phyloP scores from a whole-genome alignment of 116 monocot species.

The Phalaenopsis hybrid region DNA sequence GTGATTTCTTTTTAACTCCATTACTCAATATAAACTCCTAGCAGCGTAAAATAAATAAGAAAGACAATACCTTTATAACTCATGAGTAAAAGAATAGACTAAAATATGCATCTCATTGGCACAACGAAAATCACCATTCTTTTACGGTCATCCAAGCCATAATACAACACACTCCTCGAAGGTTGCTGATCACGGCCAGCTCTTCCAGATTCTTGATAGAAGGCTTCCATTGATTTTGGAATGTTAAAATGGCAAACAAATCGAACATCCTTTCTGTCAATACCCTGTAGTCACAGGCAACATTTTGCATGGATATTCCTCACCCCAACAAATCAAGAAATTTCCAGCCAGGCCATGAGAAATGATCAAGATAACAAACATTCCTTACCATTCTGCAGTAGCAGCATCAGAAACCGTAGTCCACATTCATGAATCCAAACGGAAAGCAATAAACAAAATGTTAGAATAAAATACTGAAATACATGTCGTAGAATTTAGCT shows the following conservation, averaged over 20 bases:
- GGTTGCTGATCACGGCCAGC: constrained; percentile 86
- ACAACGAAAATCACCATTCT: constrained; percentile 50
- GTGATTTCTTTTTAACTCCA: constrained; percentile 41
- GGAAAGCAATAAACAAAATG: not conserved
- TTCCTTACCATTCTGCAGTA: constrained; percentile 44
- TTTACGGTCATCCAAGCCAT: constrained; percentile 76
- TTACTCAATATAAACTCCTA: constrained; percentile 89
- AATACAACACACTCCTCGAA: constrained; percentile 82
- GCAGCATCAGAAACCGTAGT: constrained; percentile 1
- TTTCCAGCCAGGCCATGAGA: not conserved
- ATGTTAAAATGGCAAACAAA: constrained; percentile 86
- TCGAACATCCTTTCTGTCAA: constrained; percentile 90
- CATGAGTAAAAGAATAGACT: not conserved
- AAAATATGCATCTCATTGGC: not conserved
- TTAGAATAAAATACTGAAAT: not conserved
- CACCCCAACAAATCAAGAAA: not conserved
- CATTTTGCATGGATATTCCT: not conserved
- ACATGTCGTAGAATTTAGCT: not conserved
- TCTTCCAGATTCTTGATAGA: constrained; percentile 97
- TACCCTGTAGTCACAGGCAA: constrained; percentile 48
- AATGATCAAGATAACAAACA: not conserved
- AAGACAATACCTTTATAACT: not conserved
- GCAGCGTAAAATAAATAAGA: not conserved
- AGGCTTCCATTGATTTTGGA: constrained; percentile 90
- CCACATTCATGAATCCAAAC: not conserved